Evolutionary conservation across 2,329 filamentous ascomycete genomes (phyloP).

Genomic region (Madurella mycetomatis): DNA sequence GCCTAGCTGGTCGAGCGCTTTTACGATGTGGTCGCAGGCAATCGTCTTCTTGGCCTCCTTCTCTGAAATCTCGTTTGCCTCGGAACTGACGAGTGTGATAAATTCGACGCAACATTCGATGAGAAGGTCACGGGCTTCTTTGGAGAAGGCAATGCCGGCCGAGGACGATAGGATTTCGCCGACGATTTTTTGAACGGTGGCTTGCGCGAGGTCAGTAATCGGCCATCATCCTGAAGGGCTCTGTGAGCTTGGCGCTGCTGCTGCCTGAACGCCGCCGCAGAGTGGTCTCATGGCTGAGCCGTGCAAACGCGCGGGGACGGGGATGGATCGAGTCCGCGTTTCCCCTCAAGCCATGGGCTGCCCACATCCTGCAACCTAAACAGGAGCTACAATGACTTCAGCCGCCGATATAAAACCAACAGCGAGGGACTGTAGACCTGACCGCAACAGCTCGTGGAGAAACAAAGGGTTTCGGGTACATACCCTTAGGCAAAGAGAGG

Average conservation of each 20-base stretch:
- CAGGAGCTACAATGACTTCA: conserved; percentile 6
- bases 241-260: not conserved
- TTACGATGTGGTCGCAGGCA: conserved; percentile 94
- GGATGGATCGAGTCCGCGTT: not conserved
- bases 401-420: conserved; percentile 2
- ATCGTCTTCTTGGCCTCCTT: conserved; percentile 99
- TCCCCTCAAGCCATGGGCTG: not conserved
- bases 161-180: conserved; percentile 82
- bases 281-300: not conserved
- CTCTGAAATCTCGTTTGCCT: conserved; percentile 98
- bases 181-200: conserved; percentile 80
- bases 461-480: conserved; percentile 14
- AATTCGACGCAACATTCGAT: conserved; percentile 99
- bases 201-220: conserved; percentile 38
- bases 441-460: not conserved
- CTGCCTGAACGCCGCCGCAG: not conserved
- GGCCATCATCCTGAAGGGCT: not conserved
- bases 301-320: not conserved
- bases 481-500: conserved; percentile 61
- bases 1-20: conserved; percentile 85
- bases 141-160: conserved; percentile 77
- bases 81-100: conserved; percentile 95
- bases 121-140: conserved; percentile 88
- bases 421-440: conserved; percentile 2
- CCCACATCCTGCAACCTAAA: not conserved